phyloP scores from a whole-genome alignment of 148 eudicot genomes.

The Rhododendron henanense region DNA sequence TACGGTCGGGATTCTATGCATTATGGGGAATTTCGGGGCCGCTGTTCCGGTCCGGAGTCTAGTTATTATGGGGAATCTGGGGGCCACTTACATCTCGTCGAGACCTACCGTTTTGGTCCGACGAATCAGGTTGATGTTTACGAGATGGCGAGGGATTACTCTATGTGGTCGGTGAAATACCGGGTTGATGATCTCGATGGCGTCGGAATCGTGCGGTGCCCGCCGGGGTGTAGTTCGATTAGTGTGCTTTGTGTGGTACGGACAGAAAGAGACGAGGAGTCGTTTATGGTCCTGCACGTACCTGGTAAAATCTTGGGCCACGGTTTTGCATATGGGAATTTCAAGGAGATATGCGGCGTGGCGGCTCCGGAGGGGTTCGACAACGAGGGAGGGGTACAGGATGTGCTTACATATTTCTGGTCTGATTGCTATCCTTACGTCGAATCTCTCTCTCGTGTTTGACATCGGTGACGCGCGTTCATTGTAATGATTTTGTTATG shows the following conservation, averaged over 20 bases:
- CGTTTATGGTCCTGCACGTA: slow-evolving; percentile 20
- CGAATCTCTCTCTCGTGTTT: background rate
- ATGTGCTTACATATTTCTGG: slow-evolving; percentile 1
- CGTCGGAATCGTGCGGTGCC: background rate
- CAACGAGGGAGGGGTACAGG: background rate
- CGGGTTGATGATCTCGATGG: background rate
- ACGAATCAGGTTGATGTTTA: background rate
- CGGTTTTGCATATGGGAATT: slow-evolving; percentile 10
- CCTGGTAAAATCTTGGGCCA: slow-evolving; percentile 10
- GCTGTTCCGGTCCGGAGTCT: background rate
- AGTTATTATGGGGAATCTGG: no score
- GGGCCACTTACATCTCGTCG: background rate
- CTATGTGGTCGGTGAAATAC: background rate
- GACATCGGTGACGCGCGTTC: background rate
- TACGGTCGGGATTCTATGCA: no score
- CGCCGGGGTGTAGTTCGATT: background rate
- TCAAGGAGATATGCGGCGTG: background rate
- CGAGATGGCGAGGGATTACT: background rate
- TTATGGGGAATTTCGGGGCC: no score
- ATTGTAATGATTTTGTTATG: background rate
- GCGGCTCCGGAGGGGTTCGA: background rate
- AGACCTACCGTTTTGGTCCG: background rate
- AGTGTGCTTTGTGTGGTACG: slow-evolving; percentile 7
- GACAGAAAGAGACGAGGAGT: slow-evolving; percentile 11
- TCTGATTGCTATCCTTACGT: background rate